A percentile compares a stretch with the other conserved stretches of the same genome.
phyloP scores from a whole-genome alignment of 495 filamentous ascomycete species.

The Margaritispora aquatica region DNA sequence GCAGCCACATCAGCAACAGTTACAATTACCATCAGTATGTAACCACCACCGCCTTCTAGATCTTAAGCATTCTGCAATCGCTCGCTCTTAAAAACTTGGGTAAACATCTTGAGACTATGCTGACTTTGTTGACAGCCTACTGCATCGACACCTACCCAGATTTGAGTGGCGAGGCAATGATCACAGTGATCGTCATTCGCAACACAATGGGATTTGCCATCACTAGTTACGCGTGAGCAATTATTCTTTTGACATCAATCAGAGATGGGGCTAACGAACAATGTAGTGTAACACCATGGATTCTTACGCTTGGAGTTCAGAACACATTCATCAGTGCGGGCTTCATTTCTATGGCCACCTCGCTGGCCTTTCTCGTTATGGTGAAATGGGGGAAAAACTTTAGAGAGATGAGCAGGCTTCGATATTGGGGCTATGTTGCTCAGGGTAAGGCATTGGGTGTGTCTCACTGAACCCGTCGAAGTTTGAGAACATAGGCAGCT shows the following conservation, averaged over 20 bases:
- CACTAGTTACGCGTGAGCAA: not conserved
- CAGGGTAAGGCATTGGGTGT: not conserved
- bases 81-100: too few species aligned
- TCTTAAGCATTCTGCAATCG: too few species aligned
- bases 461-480: not conserved
- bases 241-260: not conserved
- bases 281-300: slow-evolving; percentile 24
- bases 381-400: slow-evolving; percentile 45
- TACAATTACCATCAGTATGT: slow-evolving; percentile 12
- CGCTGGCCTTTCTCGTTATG: slow-evolving; percentile 47
- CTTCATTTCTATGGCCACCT: slow-evolving; percentile 38
- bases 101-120: not conserved
- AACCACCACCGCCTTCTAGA: too few species aligned
- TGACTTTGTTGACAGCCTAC: not conserved
- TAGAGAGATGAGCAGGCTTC: slow-evolving; percentile 29
- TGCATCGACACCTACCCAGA: slow-evolving; percentile 25
- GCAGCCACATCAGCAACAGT: slow-evolving; percentile 11
- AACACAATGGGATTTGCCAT: slow-evolving; percentile 48
- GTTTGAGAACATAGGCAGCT: too few species aligned
- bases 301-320: slow-evolving; percentile 21
- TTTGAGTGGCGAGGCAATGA: slow-evolving; percentile 47
- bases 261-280: not conserved
- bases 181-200: slow-evolving; percentile 44
- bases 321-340: slow-evolving; percentile 51
- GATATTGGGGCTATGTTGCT: slow-evolving; percentile 36